Conservation (phyloP, 2,329 filamentous ascomycete species). For the Emmonsiellopsis sp. region DNA sequence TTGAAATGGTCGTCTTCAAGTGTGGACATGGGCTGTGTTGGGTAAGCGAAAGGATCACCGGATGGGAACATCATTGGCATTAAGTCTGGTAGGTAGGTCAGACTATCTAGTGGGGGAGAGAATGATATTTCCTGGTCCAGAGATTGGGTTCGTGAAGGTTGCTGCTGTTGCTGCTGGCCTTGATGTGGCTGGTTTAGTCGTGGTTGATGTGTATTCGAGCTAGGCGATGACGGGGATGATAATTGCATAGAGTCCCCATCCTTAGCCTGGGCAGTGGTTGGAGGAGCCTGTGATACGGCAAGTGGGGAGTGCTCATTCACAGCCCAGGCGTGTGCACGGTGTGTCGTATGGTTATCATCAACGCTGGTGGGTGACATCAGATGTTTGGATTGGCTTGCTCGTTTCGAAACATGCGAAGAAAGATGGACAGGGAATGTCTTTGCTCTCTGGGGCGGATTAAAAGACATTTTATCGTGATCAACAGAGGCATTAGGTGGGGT, state of each 20-base stretch:
- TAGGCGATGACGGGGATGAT: conserved; percentile 7
- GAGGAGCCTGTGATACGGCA: conserved; percentile 2
- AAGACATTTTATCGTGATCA: conserved; percentile 6
- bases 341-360: conserved; percentile 18
- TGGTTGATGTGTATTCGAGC: not conserved
- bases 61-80: conserved; percentile 44
- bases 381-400: conserved; percentile 13
- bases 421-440: conserved; percentile 32
- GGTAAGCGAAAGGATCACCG: conserved; percentile 41
- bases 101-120: conserved; percentile 24
- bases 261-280: conserved; percentile 2
- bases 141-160: conserved; percentile 2
- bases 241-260: conserved; percentile 6
- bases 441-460: conserved; percentile 22
- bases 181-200: not conserved
- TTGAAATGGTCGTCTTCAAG: conserved; percentile 35
- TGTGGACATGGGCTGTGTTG: conserved; percentile 39
- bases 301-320: conserved; percentile 4
- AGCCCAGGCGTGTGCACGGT: not conserved
- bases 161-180: not conserved
- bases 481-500: conserved; percentile 15
- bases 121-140: conserved; percentile 15
- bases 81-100: conserved; percentile 34
- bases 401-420: conserved; percentile 13
- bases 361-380: conserved; percentile 20